phyloP scores from a whole-genome alignment of 305 asterid genomes.

The Solanum hybrid region DNA sequence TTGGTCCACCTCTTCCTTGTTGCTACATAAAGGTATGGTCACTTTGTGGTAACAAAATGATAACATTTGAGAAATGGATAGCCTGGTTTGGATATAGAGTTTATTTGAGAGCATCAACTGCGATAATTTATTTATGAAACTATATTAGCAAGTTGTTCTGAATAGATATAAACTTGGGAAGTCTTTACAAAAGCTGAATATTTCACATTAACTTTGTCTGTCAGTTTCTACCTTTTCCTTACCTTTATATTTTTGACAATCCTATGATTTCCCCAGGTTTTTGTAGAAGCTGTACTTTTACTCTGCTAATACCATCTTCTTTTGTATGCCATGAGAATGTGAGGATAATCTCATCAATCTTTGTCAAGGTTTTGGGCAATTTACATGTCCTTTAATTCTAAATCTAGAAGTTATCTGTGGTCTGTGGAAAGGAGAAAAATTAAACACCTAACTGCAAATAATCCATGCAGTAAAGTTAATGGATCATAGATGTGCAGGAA shows the following conservation, averaged over 20 bases:
- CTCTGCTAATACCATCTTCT: neutral
- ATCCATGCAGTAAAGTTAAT: neutral
- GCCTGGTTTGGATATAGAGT: neutral
- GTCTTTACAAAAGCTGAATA: neutral
- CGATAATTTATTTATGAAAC: neutral
- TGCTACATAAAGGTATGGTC: constrained; percentile 66
- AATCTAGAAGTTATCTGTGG: neutral
- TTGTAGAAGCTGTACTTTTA: neutral
- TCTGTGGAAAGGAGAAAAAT: neutral
- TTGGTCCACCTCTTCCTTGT: constrained; percentile 94
- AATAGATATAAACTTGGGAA: neutral
- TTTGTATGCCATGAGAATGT: neutral
- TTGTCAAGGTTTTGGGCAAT: neutral
- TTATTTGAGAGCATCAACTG: neutral
- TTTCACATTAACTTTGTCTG: neutral
- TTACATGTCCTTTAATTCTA: neutral
- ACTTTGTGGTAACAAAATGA: neutral
- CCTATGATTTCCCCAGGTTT: neutral
- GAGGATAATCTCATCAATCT: neutral
- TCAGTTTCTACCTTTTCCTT: neutral
- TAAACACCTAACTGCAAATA: neutral
- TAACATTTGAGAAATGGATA: neutral
- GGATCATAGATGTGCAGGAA: neutral
- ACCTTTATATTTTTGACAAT: neutral
- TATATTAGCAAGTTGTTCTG: neutral